Conservation (phyloP, 345 rosid species). For the Hypericum perforatum region DNA sequence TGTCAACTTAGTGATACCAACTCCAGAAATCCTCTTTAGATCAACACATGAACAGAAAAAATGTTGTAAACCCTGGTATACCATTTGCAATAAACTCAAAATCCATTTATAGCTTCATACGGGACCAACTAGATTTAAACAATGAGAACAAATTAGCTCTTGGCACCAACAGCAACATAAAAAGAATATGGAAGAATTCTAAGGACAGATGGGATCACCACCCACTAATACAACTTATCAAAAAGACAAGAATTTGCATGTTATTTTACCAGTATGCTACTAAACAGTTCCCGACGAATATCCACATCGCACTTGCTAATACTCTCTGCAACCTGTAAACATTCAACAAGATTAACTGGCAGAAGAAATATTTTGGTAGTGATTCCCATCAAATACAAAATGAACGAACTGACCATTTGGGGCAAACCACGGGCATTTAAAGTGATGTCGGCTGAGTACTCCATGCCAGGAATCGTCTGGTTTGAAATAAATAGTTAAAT, state of each 20-base stretch:
- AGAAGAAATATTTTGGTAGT: neutral
- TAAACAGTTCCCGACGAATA: slow-evolving; percentile 84
- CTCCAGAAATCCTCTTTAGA: too few species aligned
- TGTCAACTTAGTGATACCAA: too few species aligned
- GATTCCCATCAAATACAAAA: slow-evolving; percentile 1
- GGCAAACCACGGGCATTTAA: slow-evolving; percentile 72
- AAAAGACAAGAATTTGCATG: slow-evolving; percentile 3
- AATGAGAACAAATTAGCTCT: too few species aligned
- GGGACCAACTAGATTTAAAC: too few species aligned
- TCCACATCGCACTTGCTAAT: slow-evolving; percentile 90
- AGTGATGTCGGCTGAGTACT: slow-evolving; percentile 47
- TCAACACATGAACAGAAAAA: too few species aligned
- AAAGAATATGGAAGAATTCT: too few species aligned
- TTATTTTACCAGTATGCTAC: slow-evolving; percentile 76
- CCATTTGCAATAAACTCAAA: too few species aligned
- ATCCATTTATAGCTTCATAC: too few species aligned
- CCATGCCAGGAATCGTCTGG: slow-evolving; percentile 94
- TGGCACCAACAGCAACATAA: too few species aligned
- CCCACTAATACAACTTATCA: neutral
- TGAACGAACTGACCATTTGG: slow-evolving; percentile 58
- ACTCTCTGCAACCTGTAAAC: slow-evolving; percentile 81
- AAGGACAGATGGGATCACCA: neutral
- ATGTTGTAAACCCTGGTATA: too few species aligned
- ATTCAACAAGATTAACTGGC: slow-evolving; percentile 5
- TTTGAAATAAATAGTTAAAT: neutral